Evolutionary conservation across 805 yeast genomes (phyloP).

Genomic region (Zygoascus biomembranicola): DNA sequence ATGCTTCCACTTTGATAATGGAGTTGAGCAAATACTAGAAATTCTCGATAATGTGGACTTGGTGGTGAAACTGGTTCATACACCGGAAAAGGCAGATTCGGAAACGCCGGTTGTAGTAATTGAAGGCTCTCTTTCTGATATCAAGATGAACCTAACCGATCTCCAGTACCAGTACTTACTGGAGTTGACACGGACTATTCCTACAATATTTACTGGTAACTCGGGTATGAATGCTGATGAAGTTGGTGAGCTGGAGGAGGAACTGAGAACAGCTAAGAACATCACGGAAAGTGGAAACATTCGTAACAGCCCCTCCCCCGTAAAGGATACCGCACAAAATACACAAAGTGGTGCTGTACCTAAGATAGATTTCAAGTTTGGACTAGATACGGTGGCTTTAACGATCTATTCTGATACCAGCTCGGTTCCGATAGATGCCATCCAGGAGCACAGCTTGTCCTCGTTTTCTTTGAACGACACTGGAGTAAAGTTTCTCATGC

Average conservation of each 20-base stretch:
- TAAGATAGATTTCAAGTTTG: conserved; percentile 39
- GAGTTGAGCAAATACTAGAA: conserved; percentile 43
- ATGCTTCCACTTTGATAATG: conserved; percentile 40
- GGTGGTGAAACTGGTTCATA: conserved; percentile 51
- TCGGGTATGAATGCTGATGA: conserved; percentile 48
- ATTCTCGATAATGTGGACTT: conserved; percentile 62
- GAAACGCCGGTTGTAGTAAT: conserved; percentile 42
- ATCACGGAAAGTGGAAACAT: neutral
- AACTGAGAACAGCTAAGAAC: conserved; percentile 15
- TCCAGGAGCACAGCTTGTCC: conserved; percentile 36
- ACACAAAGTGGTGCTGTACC: conserved; percentile 1
- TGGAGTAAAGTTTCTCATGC: conserved; percentile 43
- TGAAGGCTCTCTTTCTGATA: conserved; percentile 52
- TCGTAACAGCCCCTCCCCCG: neutral
- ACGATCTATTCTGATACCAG: conserved; percentile 30
- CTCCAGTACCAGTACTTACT: conserved; percentile 54
- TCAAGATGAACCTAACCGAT: conserved; percentile 62
- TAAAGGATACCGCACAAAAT: neutral
- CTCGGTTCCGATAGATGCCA: conserved; percentile 19
- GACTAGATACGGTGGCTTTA: conserved; percentile 55
- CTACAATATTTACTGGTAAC: conserved; percentile 42
- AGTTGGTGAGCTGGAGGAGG: conserved; percentile 36
- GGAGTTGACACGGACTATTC: conserved; percentile 46
- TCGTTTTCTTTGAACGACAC: conserved; percentile 52
- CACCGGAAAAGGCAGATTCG: conserved; percentile 22